Base-by-base conservation (phyloP, 805 yeast genomes). In the Candida ficus region DNA sequence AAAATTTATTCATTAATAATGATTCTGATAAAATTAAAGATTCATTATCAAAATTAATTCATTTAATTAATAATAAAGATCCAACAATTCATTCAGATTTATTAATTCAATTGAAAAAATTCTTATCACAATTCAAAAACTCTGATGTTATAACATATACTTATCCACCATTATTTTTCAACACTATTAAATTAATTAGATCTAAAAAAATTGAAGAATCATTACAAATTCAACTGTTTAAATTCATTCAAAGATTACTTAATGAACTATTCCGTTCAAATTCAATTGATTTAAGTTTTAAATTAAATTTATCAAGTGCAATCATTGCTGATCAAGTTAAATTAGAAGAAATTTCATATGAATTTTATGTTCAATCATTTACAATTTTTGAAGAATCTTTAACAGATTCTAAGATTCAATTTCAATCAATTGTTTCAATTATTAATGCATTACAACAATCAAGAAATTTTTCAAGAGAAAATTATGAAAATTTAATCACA, bases 331-430 rank as follows among this genome's bases (percentile, higher is more conserved):
- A 93, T 58, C 91, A 85, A 59, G 67, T 83, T 21, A 66, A 71
- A 14, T 66, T 80, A 29, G 82, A 80, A 43, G 88, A 83, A 44
- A 78, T 88, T 23, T 70, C 91, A 13, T 86, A 86, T 62, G 99
- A 93, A 63, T 80, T 88, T 54, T 87, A 83, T 60, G 90, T 86
- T 28, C 95, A 89, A 59, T 83, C 95, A 4, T 86, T 90, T 57
- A 74, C 90, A 1, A 73, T 88, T 0, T 90, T 87, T 58, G 98
- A 91, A 60, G 81, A 76, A 50, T 58, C 71, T 8, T 58, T 76
- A 18, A 65, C 75, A 26, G 80, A 76, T 44, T 71, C 80, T 1
- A 63, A 70, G 21, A 64, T 73, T 1, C 82, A 76, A 52, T 74
- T 64, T 52, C 78, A 74, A 49, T 71, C 79, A 1, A 52, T 78